Conservation (phyloP, 257 asterid genomes). For the Przewalskia tangutica region DNA sequence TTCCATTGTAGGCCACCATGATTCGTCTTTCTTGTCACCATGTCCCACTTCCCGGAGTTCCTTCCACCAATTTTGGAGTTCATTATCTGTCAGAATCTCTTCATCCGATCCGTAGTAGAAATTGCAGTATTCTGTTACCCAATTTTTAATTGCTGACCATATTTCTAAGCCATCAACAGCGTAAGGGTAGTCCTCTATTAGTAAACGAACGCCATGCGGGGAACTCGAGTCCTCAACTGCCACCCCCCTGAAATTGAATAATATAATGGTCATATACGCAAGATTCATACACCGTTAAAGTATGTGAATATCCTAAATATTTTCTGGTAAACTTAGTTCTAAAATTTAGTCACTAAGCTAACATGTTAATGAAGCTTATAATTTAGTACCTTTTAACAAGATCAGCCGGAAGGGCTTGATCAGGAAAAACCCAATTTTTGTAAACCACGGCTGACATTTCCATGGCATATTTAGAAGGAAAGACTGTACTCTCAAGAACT, state of each 20-base stretch:
- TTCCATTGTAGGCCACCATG: slow-evolving; percentile 72
- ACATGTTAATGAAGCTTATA: background rate
- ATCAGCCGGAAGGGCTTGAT: slow-evolving; percentile 27
- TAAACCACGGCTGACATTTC: slow-evolving; percentile 19
- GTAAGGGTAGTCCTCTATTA: slow-evolving; percentile 63
- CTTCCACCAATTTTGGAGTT: slow-evolving; percentile 75
- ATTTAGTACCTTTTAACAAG: slow-evolving; percentile 21
- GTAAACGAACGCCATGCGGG: slow-evolving; percentile 49
- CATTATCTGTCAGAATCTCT: slow-evolving; percentile 30
- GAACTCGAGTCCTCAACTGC: slow-evolving; percentile 48
- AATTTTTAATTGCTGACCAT: slow-evolving; percentile 61
- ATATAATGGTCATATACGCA: background rate
- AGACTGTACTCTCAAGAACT: slow-evolving; percentile 8
- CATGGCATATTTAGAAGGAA: slow-evolving; percentile 20
- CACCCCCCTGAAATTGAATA: slow-evolving; percentile 33
- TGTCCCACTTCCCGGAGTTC: slow-evolving; percentile 61
- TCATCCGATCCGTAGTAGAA: slow-evolving; percentile 46
- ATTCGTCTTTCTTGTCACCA: slow-evolving; percentile 50
- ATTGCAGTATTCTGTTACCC: slow-evolving; percentile 61
- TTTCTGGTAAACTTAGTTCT: background rate
- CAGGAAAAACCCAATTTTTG: slow-evolving; percentile 21
- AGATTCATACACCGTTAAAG: too few relatives aligned
- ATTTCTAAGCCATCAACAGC: slow-evolving; percentile 80
- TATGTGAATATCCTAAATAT: too few relatives aligned
- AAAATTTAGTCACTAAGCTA: too few relatives aligned